These are phyloP conservation scores for Coemansia sp. DNA, from an alignment of 192 early-diverging fungal species.

Conservation along the genomic window DNA sequence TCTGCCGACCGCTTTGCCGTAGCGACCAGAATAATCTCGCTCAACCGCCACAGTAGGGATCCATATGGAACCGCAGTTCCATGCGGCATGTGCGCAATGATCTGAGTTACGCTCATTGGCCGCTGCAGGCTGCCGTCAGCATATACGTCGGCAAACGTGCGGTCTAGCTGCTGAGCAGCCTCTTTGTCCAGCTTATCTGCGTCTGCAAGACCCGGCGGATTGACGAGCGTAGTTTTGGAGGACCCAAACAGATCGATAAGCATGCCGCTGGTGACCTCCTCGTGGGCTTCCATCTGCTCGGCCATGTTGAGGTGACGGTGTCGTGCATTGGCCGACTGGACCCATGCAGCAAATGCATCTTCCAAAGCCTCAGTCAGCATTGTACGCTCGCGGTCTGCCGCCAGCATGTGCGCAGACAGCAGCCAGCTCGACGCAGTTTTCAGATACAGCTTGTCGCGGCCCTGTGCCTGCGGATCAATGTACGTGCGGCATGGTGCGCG, in stretches of 20 bases:
- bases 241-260: conserved; percentile 46
- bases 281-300: conserved; percentile 44
- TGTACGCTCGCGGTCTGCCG: conserved; percentile 42
- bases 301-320: conserved; percentile 33
- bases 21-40: conserved; percentile 43
- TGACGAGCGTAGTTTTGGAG: conserved; percentile 12
- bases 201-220: conserved; percentile 15
- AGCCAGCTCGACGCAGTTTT: conserved; percentile 42
- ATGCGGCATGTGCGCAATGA: conserved; percentile 41
- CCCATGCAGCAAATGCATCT: conserved; percentile 50
- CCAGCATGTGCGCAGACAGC: conserved; percentile 36
- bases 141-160: conserved; percentile 26
- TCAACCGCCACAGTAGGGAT: conserved; percentile 49
- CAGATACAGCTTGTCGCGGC: conserved; percentile 36
- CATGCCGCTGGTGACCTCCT: conserved; percentile 44
- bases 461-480: conserved; percentile 22
- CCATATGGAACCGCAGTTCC: conserved; percentile 39
- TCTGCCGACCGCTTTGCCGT: conserved; percentile 37
- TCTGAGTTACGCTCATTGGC: conserved; percentile 19
- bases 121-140: not conserved
- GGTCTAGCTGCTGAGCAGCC: conserved; percentile 4
- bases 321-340: conserved; percentile 23
- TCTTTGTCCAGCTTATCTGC: conserved; percentile 8
- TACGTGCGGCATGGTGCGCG: conserved; percentile 34
- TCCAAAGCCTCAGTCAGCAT: conserved; percentile 47